A percentile compares a stretch with the other conserved stretches of the same genome.
Evolutionary conservation across 2,329 filamentous ascomycete genomes (phyloP).

Genomic region (Trichoderma oligosporum): DNA sequence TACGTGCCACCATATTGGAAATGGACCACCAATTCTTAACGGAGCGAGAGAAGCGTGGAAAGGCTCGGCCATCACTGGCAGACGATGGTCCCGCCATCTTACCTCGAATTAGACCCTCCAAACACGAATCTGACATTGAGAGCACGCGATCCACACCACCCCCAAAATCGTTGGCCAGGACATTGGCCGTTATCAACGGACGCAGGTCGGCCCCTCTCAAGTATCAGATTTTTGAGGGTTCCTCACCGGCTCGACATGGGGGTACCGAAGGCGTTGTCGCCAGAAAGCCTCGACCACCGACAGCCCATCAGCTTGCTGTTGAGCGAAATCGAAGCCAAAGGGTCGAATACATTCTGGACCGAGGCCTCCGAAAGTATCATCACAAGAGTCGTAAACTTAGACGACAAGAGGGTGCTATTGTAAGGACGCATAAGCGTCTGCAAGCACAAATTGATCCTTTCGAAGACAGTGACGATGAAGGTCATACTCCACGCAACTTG

Average conservation of each 20-base stretch:
- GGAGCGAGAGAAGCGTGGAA: conserved; percentile 58
- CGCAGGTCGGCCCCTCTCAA: conserved; percentile 51
- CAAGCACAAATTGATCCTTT: conserved; percentile 53
- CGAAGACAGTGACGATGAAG: conserved; percentile 61
- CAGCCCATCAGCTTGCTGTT: conserved; percentile 76
- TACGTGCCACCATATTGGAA: conserved; percentile 70
- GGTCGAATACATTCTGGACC: conserved; percentile 77
- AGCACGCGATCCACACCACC: conserved; percentile 44
- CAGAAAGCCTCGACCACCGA: conserved; percentile 68
- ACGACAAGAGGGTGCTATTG: conserved; percentile 61
- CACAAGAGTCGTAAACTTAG: conserved; percentile 59
- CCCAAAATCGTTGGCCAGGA: conserved; percentile 32
- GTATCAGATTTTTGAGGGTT: conserved; percentile 58
- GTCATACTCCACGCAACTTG: conserved; percentile 35
- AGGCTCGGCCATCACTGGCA: conserved; percentile 35
- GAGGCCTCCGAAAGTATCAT: conserved; percentile 65
- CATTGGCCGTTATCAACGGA: conserved; percentile 27
- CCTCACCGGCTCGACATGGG: conserved; percentile 54
- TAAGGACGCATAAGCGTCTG: conserved; percentile 63
- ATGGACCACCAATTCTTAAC: conserved; percentile 68
- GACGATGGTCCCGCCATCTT: conserved; percentile 57
- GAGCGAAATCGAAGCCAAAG: conserved; percentile 73
- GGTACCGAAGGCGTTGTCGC: conserved; percentile 55
- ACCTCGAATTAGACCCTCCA: conserved; percentile 60
- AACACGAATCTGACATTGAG: conserved; percentile 51